Percentiles rank a stretch among this genome's conserved stretches.
Evolutionary conservation across 805 yeast species (phyloP).

Genomic region (Candida chilensis): DNA sequence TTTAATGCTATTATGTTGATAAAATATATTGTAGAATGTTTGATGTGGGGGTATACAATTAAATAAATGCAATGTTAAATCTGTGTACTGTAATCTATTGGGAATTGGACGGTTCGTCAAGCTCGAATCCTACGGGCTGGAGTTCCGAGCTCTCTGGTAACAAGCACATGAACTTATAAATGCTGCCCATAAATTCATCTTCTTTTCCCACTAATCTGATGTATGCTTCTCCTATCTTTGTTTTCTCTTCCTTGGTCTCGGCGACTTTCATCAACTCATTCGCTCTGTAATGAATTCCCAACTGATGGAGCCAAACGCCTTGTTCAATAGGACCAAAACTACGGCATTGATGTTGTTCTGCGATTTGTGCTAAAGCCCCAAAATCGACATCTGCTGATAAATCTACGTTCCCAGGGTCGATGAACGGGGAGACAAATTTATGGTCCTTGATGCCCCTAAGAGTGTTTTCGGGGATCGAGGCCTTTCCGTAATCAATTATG

Average conservation of each 20-base stretch:
- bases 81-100: too few relatives aligned
- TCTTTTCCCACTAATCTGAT: conserved; percentile 54
- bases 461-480: conserved; percentile 56
- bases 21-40: too few relatives aligned
- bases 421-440: conserved; percentile 65
- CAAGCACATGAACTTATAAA: conserved; percentile 64
- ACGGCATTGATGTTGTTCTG: conserved; percentile 12
- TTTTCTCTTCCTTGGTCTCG: conserved; percentile 27
- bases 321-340: conserved; percentile 59
- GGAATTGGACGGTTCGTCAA: too few relatives aligned
- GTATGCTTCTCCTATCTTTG: conserved; percentile 48
- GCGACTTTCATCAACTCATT: conserved; percentile 43
- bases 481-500: conserved; percentile 72
- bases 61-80: too few relatives aligned
- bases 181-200: conserved; percentile 62
- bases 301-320: conserved; percentile 67
- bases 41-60: too few relatives aligned
- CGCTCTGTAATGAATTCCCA: conserved; percentile 70
- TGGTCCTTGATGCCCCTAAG: conserved; percentile 69
- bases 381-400: conserved; percentile 82
- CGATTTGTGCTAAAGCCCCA: conserved; percentile 37
- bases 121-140: conserved; percentile 51
- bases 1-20: too few relatives aligned
- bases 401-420: conserved; percentile 73
- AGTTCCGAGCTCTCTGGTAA: conserved; percentile 31